A percentile compares a stretch with the other conserved stretches of the same genome.
phyloP scores from a whole-genome alignment of 306 rosid genomes.

The Pyrus pyrifolia region DNA sequence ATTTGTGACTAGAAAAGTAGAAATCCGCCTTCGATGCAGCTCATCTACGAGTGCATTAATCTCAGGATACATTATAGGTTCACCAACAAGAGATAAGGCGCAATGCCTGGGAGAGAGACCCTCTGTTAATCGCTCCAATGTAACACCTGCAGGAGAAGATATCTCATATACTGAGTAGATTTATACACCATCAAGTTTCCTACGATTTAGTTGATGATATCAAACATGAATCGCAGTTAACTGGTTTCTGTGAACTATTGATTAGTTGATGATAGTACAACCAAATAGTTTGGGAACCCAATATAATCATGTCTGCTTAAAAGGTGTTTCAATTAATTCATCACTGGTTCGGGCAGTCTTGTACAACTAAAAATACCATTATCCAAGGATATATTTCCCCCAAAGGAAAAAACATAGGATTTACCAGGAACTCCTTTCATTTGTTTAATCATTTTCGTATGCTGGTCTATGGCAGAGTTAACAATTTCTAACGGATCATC shows the following conservation, averaged over 20 bases:
- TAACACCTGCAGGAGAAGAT: constrained; percentile 57
- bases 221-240: background rate
- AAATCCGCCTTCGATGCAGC: constrained; percentile 71
- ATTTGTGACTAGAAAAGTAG: constrained; percentile 93
- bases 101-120: constrained; percentile 93
- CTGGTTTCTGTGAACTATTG: background rate
- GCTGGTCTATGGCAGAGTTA: constrained; percentile 75
- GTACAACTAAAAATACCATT: background rate
- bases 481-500: constrained; percentile 85
- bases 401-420: background rate
- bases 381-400: background rate
- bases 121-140: constrained; percentile 76
- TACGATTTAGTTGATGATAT: background rate
- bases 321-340: background rate
- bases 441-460: constrained; percentile 86
- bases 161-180: background rate
- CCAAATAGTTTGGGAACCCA: background rate
- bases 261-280: background rate
- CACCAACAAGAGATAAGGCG: constrained; percentile 98
- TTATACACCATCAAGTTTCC: background rate
- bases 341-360: background rate
- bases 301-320: background rate
- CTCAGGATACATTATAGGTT: constrained; percentile 98
- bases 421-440: constrained; percentile 99
- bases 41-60: constrained; percentile 83